Base-by-base conservation (phyloP, 495 filamentous ascomycete species). In the Articulospora tetracladia region DNA sequence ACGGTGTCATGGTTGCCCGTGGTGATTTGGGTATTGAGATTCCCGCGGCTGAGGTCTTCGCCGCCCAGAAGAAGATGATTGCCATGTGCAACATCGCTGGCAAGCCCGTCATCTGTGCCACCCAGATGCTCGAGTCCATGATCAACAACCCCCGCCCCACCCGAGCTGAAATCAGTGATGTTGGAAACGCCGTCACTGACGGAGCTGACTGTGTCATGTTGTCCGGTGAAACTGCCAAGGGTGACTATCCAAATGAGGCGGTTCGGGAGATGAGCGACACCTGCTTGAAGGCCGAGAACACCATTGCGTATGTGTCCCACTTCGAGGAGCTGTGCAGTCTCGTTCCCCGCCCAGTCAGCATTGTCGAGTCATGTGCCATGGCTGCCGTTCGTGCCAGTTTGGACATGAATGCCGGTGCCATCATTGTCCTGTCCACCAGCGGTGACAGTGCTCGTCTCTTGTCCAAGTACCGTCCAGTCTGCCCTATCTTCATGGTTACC, bases 1-100 rank as follows among this genome's bases (percentile, higher is more conserved):
- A 98, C 73, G 94, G 95, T 82, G 92, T 98, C 73, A 98, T 98
- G 94, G 94, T 98, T 70, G 94, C 94, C 68, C 94, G 94, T 83
- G 94, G 94, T 77, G 94, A 98, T 69, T 80, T 98, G 39, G 94
- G 94, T 79, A 98, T 98, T 63, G 94, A 98, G 76, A 98, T 98
- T 70, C 92, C 94, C 20, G 92, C 95, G 36, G 90, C 93, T 55
- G 95, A 98, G 83, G 94, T 98, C 56, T 98, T 98, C 78, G 88
- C 96, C 63, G 94, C 94, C 50, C 94, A 98, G 83, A 98, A 98
- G 87, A 98, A 98, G 91, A 93, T 98, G 88, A 98, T 98, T 77
- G 91, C 93, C 73, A 98, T 97, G 86, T 98, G 95, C 84, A 98
- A 98, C 82, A 88, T 97, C 70, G 93, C 93, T 67, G 94, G 95